These are phyloP conservation scores for Apiospora saccharicola DNA, from an alignment of 2,329 filamentous ascomycete genomes.

Conservation along the genomic window DNA sequence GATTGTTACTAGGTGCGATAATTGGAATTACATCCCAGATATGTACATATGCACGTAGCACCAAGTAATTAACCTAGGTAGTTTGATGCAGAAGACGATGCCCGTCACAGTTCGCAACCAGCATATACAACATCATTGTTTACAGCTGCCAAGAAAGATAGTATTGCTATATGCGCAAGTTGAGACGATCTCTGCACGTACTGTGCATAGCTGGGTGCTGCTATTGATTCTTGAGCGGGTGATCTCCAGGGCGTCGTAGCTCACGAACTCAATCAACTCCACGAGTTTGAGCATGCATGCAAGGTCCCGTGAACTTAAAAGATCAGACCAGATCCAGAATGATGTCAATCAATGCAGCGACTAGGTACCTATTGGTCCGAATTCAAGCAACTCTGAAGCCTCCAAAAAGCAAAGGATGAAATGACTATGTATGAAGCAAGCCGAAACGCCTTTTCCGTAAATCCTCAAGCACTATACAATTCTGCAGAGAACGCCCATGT, in stretches of 20 bases:
- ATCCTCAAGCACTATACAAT: conserved; percentile 29
- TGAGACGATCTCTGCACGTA: too few relatives aligned
- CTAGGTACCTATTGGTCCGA: conserved; percentile 17
- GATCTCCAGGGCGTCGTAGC: neutral
- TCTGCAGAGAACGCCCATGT: conserved; percentile 25
- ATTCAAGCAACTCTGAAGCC: conserved; percentile 2
- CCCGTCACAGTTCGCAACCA: neutral
- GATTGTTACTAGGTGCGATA: neutral
- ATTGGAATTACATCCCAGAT: neutral
- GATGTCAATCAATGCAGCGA: conserved; percentile 26
- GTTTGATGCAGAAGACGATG: neutral
- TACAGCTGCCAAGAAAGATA: neutral
- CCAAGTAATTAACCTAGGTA: neutral
- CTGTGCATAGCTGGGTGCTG: too few relatives aligned
- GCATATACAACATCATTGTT: neutral
- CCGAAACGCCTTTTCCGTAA: conserved; percentile 29
- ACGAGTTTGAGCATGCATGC: neutral
- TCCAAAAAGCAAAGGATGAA: conserved; percentile 22
- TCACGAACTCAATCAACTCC: conserved; percentile 14
- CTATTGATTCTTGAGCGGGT: neutral
- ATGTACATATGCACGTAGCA: neutral
- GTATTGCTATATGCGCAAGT: neutral
- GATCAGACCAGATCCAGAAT: conserved; percentile 18
- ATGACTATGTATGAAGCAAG: conserved; percentile 21
- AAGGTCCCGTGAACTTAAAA: neutral